phyloP scores from a whole-genome alignment of 2,329 filamentous ascomycete genomes.

The Phyllosticta capitalensis region DNA sequence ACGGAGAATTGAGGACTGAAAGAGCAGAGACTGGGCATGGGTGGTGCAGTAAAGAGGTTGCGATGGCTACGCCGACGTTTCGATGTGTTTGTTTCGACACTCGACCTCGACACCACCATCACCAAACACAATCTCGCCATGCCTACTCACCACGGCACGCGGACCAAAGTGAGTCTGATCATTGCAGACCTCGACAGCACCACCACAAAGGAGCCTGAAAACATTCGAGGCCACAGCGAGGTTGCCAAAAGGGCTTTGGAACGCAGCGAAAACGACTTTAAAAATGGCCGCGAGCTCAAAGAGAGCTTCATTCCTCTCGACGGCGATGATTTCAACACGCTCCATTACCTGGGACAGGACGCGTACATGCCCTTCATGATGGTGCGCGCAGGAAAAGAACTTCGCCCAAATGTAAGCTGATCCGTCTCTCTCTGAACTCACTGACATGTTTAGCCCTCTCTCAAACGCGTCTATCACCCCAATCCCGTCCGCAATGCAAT shows the following conservation, averaged over 20 bases:
- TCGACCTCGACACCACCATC: neutral
- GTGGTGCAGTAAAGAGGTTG: neutral
- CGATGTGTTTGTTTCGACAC: neutral
- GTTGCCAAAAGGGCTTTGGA: constrained; percentile 9
- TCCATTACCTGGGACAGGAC: constrained; percentile 16
- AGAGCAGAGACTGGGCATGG: neutral
- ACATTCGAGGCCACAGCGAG: constrained; percentile 17
- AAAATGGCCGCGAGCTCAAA: constrained; percentile 15
- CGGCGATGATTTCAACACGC: constrained; percentile 17
- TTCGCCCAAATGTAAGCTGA: constrained; percentile 9
- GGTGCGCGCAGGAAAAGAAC: constrained; percentile 16
- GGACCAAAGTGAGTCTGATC: constrained; percentile 19
- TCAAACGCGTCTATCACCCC: neutral
- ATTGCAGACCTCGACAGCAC: constrained; percentile 20
- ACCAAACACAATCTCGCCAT: constrained; percentile 14
- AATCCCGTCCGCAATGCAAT: constrained; percentile 1
- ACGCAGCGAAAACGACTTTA: neutral
- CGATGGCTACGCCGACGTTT: neutral
- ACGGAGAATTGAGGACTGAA: constrained; percentile 24
- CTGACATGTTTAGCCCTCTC: neutral
- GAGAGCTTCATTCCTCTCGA: constrained; percentile 21
- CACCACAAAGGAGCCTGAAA: constrained; percentile 17
- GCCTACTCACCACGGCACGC: constrained; percentile 24
- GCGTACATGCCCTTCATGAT: constrained; percentile 24
- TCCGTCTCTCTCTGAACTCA: neutral